Evolutionary conservation across 108 stramenopile species (phyloP), one percentile per base, ranked within the genome.

Genomic region (Asterionellopsis glacialis): DNA sequence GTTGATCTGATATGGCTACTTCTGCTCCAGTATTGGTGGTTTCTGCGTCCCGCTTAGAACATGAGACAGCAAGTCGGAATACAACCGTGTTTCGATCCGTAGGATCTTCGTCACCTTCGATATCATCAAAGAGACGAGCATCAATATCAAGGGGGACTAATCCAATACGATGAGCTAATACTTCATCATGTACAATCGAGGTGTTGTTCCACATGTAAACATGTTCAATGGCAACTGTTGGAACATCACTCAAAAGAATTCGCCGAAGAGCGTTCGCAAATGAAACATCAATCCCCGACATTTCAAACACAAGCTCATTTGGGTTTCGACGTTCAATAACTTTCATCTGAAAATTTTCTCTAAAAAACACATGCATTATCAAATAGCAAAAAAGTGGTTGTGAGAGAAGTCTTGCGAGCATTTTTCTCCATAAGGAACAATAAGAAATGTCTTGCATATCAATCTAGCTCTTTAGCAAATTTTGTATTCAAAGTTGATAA

Each of bases 211-310:
- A 85, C 80, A 99, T 86, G 61, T 85, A 88, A 1, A 99, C 90
- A 33, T 93, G 63, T 67, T 99, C 97, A 24, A 99, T 78, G 11
- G 95, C 95, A 72, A 99, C 76, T 5, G 96, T 98, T 22, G 87
- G 87, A 33, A 94, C 79, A 75, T 99, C 97, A 7, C 87, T 75
- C 61, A 96, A 87, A 72, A 98, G 80, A 38, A 97, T 92, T n/a
- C 98, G 75, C 23, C 98, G 88, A 39, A 98, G 70, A 0, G 98
- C 92, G 59, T 98, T 98, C 52, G 95, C 98, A 59, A 96, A 90
- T 25, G 91, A 93, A 0, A 87, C 74, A 70, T 98, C 98, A 21
- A 94, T 93, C 10, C 92, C 91, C 45, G 79, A 76, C 33, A 97
- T 43, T 63, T 95, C 90, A 69, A 98, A 96, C 13, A 84, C 79